A percentile compares a stretch with the other conserved stretches of the same genome.
Conservation (phyloP, 108 stramenopile genomes). For the Asterionellopsis glacialis region DNA sequence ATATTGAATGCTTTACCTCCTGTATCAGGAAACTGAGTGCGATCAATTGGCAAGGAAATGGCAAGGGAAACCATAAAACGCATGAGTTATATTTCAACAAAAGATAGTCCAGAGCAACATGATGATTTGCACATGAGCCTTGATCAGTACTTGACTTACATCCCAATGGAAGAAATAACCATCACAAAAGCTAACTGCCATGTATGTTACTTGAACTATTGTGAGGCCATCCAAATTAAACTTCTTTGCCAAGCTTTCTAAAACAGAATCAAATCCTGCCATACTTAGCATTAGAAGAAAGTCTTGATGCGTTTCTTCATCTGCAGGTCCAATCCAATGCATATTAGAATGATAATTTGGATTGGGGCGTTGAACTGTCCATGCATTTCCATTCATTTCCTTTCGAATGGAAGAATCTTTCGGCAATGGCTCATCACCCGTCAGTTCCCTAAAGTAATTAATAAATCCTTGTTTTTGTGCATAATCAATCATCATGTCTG, state of each 20-base stretch:
- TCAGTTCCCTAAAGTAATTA: constrained; percentile 14
- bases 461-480: constrained; percentile 13
- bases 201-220: constrained; percentile 51
- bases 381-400: constrained; percentile 31
- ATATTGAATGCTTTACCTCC: constrained; percentile 30
- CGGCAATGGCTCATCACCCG: constrained; percentile 1
- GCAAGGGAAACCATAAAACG: too few species aligned
- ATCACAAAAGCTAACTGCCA: constrained; percentile 45
- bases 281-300: constrained; percentile 35
- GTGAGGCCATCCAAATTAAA: constrained; percentile 50
- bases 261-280: constrained; percentile 53
- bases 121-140: background rate
- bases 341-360: constrained; percentile 38
- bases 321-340: constrained; percentile 59
- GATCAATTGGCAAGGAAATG: too few species aligned
- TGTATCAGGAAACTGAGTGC: constrained; percentile 38
- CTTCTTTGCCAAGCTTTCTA: constrained; percentile 44
- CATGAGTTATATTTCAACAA: too few species aligned
- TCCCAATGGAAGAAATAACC: constrained; percentile 54
- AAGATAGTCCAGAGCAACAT: background rate
- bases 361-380: constrained; percentile 39
- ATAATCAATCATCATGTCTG: constrained; percentile 13
- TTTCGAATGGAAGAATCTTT: constrained; percentile 26
- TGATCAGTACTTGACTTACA: constrained; percentile 44
- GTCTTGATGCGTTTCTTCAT: constrained; percentile 53